These are phyloP conservation scores for Umbelopsis isabellina DNA, from an alignment of 192 early-diverging fungal genomes.

Conservation along the genomic window DNA sequence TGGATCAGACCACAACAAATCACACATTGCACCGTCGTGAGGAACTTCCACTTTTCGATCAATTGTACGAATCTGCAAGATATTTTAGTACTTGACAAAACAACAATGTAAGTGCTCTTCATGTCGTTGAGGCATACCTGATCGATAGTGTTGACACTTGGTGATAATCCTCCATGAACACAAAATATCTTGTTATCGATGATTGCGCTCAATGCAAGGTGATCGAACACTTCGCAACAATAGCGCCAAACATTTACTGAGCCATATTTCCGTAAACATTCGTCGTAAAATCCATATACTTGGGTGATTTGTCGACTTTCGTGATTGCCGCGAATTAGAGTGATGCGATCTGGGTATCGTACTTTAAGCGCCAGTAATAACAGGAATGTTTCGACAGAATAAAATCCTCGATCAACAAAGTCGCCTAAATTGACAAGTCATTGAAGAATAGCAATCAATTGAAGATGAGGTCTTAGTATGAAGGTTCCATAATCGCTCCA, in stretches of 20 bases:
- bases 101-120: not conserved
- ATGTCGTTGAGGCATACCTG: conserved; percentile 51
- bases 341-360: conserved; percentile 92
- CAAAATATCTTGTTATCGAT: conserved; percentile 96
- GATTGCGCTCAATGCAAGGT: conserved; percentile 90
- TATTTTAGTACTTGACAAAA: not conserved
- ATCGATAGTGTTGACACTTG: conserved; percentile 90
- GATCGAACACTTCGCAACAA: conserved; percentile 98
- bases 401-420: conserved; percentile 96
- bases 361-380: conserved; percentile 94
- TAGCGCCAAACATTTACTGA: conserved; percentile 96
- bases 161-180: conserved; percentile 94
- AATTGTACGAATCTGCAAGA: conserved; percentile 76
- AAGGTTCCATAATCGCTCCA: not conserved
- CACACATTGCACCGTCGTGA: conserved; percentile 98
- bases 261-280: conserved; percentile 95
- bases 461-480: not conserved
- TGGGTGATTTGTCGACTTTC: conserved; percentile 95
- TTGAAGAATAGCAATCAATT: not conserved
- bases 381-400: conserved; percentile 97
- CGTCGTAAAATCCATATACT: conserved; percentile 99
- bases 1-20: conserved; percentile 97
- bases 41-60: conserved; percentile 98
- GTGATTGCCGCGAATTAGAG: conserved; percentile 93
- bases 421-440: conserved; percentile 57